Evolutionary conservation across 306 rosid genomes (phyloP).

Genomic region (Cucurbita pepo): DNA sequence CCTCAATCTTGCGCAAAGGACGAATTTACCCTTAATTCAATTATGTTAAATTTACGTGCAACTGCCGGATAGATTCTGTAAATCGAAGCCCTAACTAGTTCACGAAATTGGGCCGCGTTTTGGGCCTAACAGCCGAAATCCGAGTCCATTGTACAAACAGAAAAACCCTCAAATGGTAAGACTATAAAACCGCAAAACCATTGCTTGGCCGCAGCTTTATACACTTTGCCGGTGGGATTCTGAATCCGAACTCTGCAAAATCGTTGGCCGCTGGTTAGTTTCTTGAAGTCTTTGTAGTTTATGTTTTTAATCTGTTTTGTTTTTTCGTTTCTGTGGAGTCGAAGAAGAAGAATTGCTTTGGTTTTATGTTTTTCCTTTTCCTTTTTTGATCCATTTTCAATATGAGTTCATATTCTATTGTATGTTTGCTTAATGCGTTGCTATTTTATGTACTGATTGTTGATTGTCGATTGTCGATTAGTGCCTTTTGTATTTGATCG

Average conservation of each 20-base stretch:
- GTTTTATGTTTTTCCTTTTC: background rate
- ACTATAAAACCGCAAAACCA: background rate
- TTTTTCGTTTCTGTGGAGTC: background rate
- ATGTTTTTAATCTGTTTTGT: background rate
- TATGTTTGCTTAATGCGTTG: background rate
- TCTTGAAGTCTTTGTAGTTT: background rate
- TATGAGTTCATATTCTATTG: background rate
- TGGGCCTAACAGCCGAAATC: background rate
- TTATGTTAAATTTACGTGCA: too few relatives aligned
- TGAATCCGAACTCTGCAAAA: background rate
- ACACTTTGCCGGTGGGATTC: background rate
- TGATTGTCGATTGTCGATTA: background rate
- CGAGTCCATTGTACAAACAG: background rate
- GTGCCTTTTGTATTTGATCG: background rate
- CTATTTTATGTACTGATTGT: background rate
- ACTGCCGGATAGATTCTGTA: too few relatives aligned
- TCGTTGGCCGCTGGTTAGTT: background rate
- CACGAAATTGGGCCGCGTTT: background rate
- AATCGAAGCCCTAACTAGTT: too few relatives aligned
- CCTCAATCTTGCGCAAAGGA: too few relatives aligned
- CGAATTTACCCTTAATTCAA: too few relatives aligned
- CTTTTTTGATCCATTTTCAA: background rate
- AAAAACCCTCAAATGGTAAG: too few relatives aligned
- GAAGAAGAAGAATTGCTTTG: background rate
- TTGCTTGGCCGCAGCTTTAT: background rate